phyloP scores from a whole-genome alignment of 768 basidiomycete species.

The Amanita brunnescens region DNA sequence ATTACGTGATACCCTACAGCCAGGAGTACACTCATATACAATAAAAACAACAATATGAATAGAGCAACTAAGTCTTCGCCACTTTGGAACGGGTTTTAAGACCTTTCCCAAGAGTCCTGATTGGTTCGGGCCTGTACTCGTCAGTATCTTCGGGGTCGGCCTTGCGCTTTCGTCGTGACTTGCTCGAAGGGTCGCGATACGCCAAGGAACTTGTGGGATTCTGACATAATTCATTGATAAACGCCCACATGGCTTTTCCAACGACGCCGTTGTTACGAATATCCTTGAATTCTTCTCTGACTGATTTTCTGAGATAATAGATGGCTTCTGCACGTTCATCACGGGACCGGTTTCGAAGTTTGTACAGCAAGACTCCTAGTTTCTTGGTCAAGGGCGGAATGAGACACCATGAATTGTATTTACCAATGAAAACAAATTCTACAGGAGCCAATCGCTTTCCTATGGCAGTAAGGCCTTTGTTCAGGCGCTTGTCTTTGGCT shows the following conservation, averaged over 20 bases:
- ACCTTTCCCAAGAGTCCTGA: conserved; percentile 28
- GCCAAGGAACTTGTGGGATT: conserved; percentile 24
- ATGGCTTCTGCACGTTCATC: conserved; percentile 48
- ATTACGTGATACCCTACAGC: background rate
- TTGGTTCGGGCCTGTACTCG: conserved; percentile 40
- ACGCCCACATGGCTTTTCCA: conserved; percentile 48
- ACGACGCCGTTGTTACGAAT: conserved; percentile 55
- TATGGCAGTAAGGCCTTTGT: conserved; percentile 44
- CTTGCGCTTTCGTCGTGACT: conserved; percentile 24
- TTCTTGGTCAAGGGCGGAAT: background rate
- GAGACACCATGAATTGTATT: conserved; percentile 11
- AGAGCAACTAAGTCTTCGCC: conserved; percentile 12
- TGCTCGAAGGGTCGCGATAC: conserved; percentile 9
- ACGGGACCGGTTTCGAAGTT: conserved; percentile 35
- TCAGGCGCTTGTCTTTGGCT: conserved; percentile 30
- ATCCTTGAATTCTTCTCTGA: conserved; percentile 52
- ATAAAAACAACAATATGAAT: background rate
- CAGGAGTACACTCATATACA: background rate
- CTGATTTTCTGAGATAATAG: conserved; percentile 42
- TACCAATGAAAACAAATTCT: conserved; percentile 79
- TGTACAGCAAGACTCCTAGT: conserved; percentile 58
- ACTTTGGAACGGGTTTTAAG: conserved; percentile 32
- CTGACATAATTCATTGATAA: conserved; percentile 33
- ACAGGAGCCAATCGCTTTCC: conserved; percentile 58
- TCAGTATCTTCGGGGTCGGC: conserved; percentile 29